Evolutionary conservation across 164 flowering plant species (phyloP), one percentile per base, ranked within the genome.

Genomic region (Buxus sempervirens): DNA sequence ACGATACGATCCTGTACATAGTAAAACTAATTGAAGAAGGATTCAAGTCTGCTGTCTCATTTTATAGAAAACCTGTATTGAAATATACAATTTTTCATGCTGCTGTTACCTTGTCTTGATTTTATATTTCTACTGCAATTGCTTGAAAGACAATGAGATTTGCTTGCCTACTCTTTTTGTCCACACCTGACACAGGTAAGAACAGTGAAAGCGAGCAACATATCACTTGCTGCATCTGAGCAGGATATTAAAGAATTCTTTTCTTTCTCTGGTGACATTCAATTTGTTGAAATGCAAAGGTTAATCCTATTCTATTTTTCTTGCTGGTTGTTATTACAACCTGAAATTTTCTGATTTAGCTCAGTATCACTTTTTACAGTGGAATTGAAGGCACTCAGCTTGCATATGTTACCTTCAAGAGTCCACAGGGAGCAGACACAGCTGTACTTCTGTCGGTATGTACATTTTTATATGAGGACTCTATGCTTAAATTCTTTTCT

Each of bases 331-430:
- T 1, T 58, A 41, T 63, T 4, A 9, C 57, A 27, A 8, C 15
- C 18, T 3, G 21, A 28, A 12, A 57, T 20, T 48, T 73, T 61
- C 51, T 68, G 45, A 62, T 60, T 22, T 14, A 24, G 22, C n/a
- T 8, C 45, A 57, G 57, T 61, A 54, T 49, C 54, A 56, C 38
- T 49, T 57, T 53, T 63, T 79, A 71, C 75, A 89, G 95, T 56
- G 92, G 84, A 68, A 71, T 68, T 70, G 89, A 86, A 58, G 64
- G 13, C 0, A 72, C 86, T 58, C 86, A 83, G 73, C 41, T 83
- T 70, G 92, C 94, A 7, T 90, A 79, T 79, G 94, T 92, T 69
- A 92, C 96, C 36, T 92, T 84, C 80, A 83, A 83, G 86, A 86
- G 90, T 27, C 63, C 85, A 68, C 90, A 88, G 73, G 94, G 90